Evolutionary conservation across 257 asterid species (phyloP).

Genomic region (Fraxinus cuspidata): DNA sequence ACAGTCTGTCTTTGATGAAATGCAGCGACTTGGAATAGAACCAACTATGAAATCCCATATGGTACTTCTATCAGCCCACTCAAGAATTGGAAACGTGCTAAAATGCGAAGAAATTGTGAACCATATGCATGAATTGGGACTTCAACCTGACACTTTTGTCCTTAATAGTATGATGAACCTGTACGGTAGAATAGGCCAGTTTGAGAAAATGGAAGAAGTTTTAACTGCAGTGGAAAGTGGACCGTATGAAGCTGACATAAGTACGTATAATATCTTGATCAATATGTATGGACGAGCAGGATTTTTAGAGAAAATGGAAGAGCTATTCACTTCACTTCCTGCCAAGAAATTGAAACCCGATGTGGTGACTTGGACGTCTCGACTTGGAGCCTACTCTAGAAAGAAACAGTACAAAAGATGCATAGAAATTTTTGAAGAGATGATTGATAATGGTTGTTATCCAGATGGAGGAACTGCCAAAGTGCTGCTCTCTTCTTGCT

Average conservation of each 20-base stretch:
- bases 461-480: constrained; percentile 90
- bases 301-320: constrained; percentile 71
- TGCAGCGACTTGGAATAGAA: constrained; percentile 64
- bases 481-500: constrained; percentile 73
- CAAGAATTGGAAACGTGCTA: constrained; percentile 54
- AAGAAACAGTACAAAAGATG: constrained; percentile 69
- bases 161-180: constrained; percentile 72
- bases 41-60: constrained; percentile 87
- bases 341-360: constrained; percentile 60
- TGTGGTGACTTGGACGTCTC: constrained; percentile 73
- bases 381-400: constrained; percentile 77
- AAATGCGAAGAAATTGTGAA: constrained; percentile 71
- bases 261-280: constrained; percentile 81
- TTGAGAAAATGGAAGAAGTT: constrained; percentile 75
- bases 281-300: constrained; percentile 74
- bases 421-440: constrained; percentile 73
- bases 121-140: constrained; percentile 55
- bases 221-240: constrained; percentile 52
- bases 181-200: constrained; percentile 76
- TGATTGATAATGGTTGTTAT: constrained; percentile 77
- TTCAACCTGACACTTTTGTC: constrained; percentile 64
- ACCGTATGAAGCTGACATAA: constrained; percentile 54
- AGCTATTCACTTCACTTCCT: constrained; percentile 48
- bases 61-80: constrained; percentile 74
- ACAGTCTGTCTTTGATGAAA: constrained; percentile 72